These are phyloP conservation scores for Candida montana DNA, from an alignment of 805 yeast species.

Conservation along the genomic window DNA sequence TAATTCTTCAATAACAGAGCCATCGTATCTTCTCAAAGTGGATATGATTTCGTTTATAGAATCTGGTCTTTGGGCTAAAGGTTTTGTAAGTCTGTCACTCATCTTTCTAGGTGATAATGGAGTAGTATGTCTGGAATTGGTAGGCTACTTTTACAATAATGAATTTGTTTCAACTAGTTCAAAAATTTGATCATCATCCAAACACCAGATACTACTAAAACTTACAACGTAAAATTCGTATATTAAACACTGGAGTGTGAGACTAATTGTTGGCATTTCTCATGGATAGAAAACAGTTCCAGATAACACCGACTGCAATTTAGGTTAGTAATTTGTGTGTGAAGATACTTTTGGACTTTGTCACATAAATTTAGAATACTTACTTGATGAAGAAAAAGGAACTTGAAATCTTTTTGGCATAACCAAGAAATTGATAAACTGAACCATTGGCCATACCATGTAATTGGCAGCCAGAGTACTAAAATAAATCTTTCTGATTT, in stretches of 20 bases:
- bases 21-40: slow-evolving; percentile 40
- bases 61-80: slow-evolving; percentile 36
- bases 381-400: slow-evolving; percentile 74
- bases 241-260: too few relatives aligned
- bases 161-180: not conserved
- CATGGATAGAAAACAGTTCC: slow-evolving; percentile 92
- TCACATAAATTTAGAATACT: slow-evolving; percentile 31
- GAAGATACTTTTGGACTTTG: not conserved
- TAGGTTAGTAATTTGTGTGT: slow-evolving; percentile 12
- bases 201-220: not conserved
- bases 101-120: slow-evolving; percentile 2
- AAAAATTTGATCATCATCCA: slow-evolving; percentile 1
- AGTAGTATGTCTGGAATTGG: not conserved
- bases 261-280: slow-evolving; percentile 48
- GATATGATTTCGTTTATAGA: slow-evolving; percentile 34
- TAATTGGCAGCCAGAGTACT: slow-evolving; percentile 64
- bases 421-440: slow-evolving; percentile 64
- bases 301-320: slow-evolving; percentile 62
- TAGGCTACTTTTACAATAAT: too few relatives aligned
- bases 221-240: not conserved
- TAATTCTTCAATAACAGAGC: slow-evolving; percentile 35
- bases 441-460: slow-evolving; percentile 80
- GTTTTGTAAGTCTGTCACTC: slow-evolving; percentile 30
- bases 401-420: slow-evolving; percentile 76
- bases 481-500: slow-evolving; percentile 61